phyloP scores from a whole-genome alignment of 352 stramenopile genomes.

The Sclerospora graminicola region DNA sequence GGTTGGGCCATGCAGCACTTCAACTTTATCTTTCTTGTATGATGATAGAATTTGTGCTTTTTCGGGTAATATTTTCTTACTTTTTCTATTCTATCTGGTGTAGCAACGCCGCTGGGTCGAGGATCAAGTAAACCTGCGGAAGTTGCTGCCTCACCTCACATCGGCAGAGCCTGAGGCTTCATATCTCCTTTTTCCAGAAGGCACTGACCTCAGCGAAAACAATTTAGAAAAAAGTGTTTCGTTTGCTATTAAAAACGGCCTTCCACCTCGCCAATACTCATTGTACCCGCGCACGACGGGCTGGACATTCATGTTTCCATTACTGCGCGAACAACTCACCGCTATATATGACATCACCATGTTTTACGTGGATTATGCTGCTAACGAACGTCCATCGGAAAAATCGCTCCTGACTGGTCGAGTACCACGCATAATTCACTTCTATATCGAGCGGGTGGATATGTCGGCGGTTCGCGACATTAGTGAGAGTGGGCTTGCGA shows the following conservation, averaged over 20 bases:
- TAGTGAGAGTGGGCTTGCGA: slow-evolving; percentile 31
- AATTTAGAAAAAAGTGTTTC: slow-evolving; percentile 54
- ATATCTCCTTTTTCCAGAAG: slow-evolving; percentile 76
- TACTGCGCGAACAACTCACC: slow-evolving; percentile 39
- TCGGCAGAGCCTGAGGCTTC: slow-evolving; percentile 38
- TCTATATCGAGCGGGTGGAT: slow-evolving; percentile 58
- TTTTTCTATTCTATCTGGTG: background rate
- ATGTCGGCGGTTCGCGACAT: slow-evolving; percentile 27
- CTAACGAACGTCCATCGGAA: slow-evolving; percentile 59
- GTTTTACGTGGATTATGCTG: slow-evolving; percentile 64
- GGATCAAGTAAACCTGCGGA: slow-evolving; percentile 40
- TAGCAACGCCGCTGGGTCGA: slow-evolving; percentile 56
- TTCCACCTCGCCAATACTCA: slow-evolving; percentile 41
- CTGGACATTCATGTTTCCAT: slow-evolving; percentile 65
- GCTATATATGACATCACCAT: slow-evolving; percentile 79
- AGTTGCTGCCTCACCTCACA: slow-evolving; percentile 45
- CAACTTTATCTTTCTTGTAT: slow-evolving; percentile 72
- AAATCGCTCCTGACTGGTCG: slow-evolving; percentile 43
- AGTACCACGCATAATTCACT: slow-evolving; percentile 49
- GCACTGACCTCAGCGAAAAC: slow-evolving; percentile 56
- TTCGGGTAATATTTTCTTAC: background rate
- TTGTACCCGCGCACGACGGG: slow-evolving; percentile 71
- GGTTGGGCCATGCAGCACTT: slow-evolving; percentile 84
- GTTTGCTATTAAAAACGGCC: slow-evolving; percentile 44
- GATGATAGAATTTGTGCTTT: background rate